Base-by-base conservation (phyloP, 164 flowering plant genomes). In the Stephania japonica region DNA sequence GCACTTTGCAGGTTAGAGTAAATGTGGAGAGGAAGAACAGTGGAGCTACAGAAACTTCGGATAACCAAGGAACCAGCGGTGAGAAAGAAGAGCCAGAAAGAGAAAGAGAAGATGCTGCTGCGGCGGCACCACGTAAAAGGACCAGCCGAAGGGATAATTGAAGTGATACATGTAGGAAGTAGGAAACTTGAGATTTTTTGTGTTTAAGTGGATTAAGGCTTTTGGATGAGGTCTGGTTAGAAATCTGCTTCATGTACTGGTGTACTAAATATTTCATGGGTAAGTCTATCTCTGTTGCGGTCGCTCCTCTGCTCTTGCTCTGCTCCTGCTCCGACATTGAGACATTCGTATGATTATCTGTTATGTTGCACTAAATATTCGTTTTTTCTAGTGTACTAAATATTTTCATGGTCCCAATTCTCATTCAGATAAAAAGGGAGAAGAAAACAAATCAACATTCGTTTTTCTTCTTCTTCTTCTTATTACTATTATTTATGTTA, bases 61-160 rank as follows among this genome's bases (percentile, higher is more conserved):
- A 70, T 44, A 73, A 70, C 56, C 80, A 83, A 73, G 88, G 70
- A 69, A 79, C 63, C 77, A 75, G 78, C 14, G 81, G 72, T 10
- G 85, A 79, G 68, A 83, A 82, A 59, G 86, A 86, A 75, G 86
- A 81, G 38, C 2, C 38, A 77, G 81, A 78, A 66, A 76, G 27
- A 7, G 81, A 85, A 72, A 77, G 80, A 75, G 83, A 81, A 65
- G 80, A 70, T 71, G 80, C 81, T 53, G 81, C 84, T 71, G 85
- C 53, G 44, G 81, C 84, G 68, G 85, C 90, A 67, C 84, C 90
- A 44, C 91, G 89, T 4, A 70, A 84, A 68, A 83, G 90, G 75
- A 67, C 75, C 72, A 70, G 76, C 18, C 84, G 91, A 77, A 84
- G 91, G 70, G 91, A 89, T 42, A 79, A 70, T 65, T 86, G 78